Evolutionary conservation across 257 asterid genomes (phyloP).

Genomic region (Nemophila menziesii): DNA sequence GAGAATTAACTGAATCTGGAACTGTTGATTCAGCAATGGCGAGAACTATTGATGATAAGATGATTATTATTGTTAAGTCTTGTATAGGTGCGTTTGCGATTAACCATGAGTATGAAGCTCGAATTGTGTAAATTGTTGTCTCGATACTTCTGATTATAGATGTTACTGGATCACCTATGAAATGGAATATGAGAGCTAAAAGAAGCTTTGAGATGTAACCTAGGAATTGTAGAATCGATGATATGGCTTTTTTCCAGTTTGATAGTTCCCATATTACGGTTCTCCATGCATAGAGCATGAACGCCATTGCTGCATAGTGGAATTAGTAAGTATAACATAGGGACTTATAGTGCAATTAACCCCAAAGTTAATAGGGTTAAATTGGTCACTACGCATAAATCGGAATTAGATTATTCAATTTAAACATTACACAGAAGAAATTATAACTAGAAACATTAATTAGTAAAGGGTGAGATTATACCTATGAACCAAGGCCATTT

Average conservation of each 20-base stretch:
- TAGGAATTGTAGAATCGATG: slow-evolving; percentile 22
- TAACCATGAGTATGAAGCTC: slow-evolving; percentile 66
- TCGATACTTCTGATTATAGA: slow-evolving; percentile 42
- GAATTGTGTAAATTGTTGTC: slow-evolving; percentile 37
- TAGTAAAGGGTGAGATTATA: slow-evolving; percentile 5
- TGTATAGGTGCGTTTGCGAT: slow-evolving; percentile 69
- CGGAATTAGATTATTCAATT: no score
- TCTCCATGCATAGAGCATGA: slow-evolving; percentile 72
- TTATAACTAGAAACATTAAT: neutral
- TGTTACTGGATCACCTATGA: slow-evolving; percentile 56
- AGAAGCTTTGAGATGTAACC: slow-evolving; percentile 41
- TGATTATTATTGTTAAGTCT: slow-evolving; percentile 54
- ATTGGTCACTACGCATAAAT: no score
- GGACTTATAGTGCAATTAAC: no score
- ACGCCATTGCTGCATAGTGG: slow-evolving; percentile 41
- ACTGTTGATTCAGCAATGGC: slow-evolving; percentile 62
- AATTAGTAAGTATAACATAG: neutral
- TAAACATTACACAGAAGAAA: no score
- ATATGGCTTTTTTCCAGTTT: slow-evolving; percentile 44
- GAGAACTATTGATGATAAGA: slow-evolving; percentile 52
- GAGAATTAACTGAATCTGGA: slow-evolving; percentile 71
- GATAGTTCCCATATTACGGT: slow-evolving; percentile 80
- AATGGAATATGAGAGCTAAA: slow-evolving; percentile 42
- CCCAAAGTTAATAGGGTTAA: no score
- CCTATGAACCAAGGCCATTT: slow-evolving; percentile 81